These are phyloP conservation scores for Mycena maculata DNA, from an alignment of 768 basidiomycete species.

Conservation along the genomic window DNA sequence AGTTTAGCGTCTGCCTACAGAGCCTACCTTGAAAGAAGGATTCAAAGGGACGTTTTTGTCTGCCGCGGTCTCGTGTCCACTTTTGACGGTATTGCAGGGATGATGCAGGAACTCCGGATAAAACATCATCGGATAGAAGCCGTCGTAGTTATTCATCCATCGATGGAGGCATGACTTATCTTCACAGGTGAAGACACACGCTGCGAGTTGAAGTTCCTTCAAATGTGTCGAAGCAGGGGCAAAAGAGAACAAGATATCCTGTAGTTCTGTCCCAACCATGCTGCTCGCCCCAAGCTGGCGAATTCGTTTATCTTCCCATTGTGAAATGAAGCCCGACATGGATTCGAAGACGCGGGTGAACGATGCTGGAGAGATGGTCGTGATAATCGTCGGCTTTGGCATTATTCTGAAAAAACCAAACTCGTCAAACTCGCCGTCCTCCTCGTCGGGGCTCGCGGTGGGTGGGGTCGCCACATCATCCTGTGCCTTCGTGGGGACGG, in stretches of 20 bases:
- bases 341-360: constrained; percentile 28
- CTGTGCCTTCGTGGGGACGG: neutral
- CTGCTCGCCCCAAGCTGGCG: neutral
- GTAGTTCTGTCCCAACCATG: too few relatives aligned
- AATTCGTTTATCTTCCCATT: constrained; percentile 21
- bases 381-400: neutral
- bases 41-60: constrained; percentile 24
- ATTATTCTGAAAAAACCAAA: neutral
- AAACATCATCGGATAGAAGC: constrained; percentile 41
- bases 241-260: neutral
- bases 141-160: constrained; percentile 4
- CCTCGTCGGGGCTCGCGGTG: neutral
- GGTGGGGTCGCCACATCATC: neutral
- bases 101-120: constrained; percentile 51
- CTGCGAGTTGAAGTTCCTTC: constrained; percentile 34
- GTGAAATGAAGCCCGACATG: constrained; percentile 2
- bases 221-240: neutral
- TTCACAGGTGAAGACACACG: constrained; percentile 45
- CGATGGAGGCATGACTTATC: constrained; percentile 8
- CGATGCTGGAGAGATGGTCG: constrained; percentile 22
- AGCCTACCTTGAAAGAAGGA: constrained; percentile 22
- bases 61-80: constrained; percentile 7
- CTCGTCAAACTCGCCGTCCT: neutral
- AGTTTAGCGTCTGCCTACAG: constrained; percentile 28
- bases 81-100: constrained; percentile 41